Percentiles rank a stretch among this genome's conserved stretches.
phyloP scores from a whole-genome alignment of 1,139 yeast genomes.

The Yamadazyma pseudoaaseri region DNA sequence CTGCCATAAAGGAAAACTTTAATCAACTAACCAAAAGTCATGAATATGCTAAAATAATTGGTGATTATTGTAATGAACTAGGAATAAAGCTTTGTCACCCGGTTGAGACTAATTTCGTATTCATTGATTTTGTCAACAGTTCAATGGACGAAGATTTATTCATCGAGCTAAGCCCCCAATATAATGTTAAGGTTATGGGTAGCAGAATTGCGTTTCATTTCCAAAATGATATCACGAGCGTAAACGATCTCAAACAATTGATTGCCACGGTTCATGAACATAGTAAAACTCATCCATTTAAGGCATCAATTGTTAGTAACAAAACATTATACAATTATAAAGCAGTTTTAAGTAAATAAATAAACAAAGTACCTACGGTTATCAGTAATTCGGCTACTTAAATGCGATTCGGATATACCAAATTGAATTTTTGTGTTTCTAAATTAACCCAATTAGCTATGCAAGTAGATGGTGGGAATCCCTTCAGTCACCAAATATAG shows the following conservation, averaged over 20 bases:
- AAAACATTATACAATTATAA: constrained; percentile 15
- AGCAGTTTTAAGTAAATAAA: constrained; percentile 4
- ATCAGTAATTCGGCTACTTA: too few relatives aligned
- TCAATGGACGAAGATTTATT: constrained; percentile 30
- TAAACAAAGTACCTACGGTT: too few relatives aligned
- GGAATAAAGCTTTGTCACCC: constrained; percentile 38
- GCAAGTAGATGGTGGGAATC: too few relatives aligned
- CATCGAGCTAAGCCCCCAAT: constrained; percentile 23
- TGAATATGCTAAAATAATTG: constrained; percentile 52
- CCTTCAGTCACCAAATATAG: too few relatives aligned
- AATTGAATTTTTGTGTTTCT: too few relatives aligned
- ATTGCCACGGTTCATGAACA: constrained; percentile 30
- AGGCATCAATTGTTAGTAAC: constrained; percentile 10
- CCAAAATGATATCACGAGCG: constrained; percentile 34
- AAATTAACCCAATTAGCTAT: too few relatives aligned
- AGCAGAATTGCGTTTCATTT: constrained; percentile 40
- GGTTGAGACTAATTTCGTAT: constrained; percentile 43
- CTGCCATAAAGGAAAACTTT: constrained; percentile 41
- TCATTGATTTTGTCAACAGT: constrained; percentile 35
- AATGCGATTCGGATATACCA: too few relatives aligned
- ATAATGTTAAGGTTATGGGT: constrained; percentile 28
- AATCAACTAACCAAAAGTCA: constrained; percentile 47
- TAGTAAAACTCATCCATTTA: constrained; percentile 27
- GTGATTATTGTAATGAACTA: constrained; percentile 36
- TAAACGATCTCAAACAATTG: constrained; percentile 28